Percentiles rank a stretch among this genome's conserved stretches.
Evolutionary conservation across 2,329 filamentous ascomycete species (phyloP).

Genomic region (Colletotrichum higginsianum): DNA sequence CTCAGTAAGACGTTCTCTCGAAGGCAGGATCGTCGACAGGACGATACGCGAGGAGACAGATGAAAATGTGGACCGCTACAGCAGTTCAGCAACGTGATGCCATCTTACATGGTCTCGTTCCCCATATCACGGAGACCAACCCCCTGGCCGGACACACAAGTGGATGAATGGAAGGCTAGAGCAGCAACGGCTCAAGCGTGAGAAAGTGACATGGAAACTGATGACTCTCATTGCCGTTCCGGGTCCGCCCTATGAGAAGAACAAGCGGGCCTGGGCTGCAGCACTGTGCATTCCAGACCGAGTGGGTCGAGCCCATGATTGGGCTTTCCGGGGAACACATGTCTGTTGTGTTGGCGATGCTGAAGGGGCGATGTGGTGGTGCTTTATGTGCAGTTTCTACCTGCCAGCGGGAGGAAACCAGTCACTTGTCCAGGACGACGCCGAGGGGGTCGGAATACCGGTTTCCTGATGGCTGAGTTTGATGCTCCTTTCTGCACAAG

Average conservation of each 20-base stretch:
- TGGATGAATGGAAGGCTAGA: not conserved
- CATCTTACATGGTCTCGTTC: slow-evolving; percentile 33
- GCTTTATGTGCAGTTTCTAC: slow-evolving; percentile 32
- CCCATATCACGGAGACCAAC: slow-evolving; percentile 6
- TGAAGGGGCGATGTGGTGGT: slow-evolving; percentile 37
- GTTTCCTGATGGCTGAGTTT: slow-evolving; percentile 13
- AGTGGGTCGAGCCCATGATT: slow-evolving; percentile 46
- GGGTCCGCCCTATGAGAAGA: slow-evolving; percentile 46
- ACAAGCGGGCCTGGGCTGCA: slow-evolving; percentile 45
- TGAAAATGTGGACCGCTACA: slow-evolving; percentile 23
- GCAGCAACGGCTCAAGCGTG: slow-evolving; percentile 15
- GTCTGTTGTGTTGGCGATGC: slow-evolving; percentile 46
- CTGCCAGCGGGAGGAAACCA: slow-evolving; percentile 16
- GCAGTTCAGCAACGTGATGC: slow-evolving; percentile 35
- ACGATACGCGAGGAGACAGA: slow-evolving; percentile 10
- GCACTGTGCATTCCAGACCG: slow-evolving; percentile 46
- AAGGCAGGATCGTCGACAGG: not conserved
- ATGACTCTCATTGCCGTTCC: slow-evolving; percentile 47
- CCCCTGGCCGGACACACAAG: not conserved
- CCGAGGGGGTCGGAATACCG: not conserved
- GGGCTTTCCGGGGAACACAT: slow-evolving; percentile 34
- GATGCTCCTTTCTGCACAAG: not conserved
- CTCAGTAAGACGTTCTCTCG: too few species aligned
- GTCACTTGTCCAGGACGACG: slow-evolving; percentile 19
- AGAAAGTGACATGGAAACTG: slow-evolving; percentile 8